Evolutionary conservation across 331 rosid genomes (phyloP).

Genomic region (Quercus phellos): DNA sequence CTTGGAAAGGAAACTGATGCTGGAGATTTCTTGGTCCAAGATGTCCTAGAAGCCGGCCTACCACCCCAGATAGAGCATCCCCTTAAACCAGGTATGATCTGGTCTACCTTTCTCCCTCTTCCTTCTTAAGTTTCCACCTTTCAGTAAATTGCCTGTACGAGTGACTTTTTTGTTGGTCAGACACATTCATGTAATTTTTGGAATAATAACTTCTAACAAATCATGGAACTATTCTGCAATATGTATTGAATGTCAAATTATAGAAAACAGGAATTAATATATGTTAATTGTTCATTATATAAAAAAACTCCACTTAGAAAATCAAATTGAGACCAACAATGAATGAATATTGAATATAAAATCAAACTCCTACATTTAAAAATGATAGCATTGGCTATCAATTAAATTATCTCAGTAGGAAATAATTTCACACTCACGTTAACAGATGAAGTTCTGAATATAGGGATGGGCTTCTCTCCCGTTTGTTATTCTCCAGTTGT

Average conservation of each 20-base stretch:
- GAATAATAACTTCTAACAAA: neutral
- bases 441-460: neutral
- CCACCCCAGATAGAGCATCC: slow-evolving; percentile 80
- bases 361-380: neutral
- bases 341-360: neutral
- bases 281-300: neutral
- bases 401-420: neutral
- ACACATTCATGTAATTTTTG: neutral
- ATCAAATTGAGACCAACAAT: neutral
- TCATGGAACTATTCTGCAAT: neutral
- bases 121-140: slow-evolving; percentile 16
- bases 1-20: slow-evolving; percentile 68
- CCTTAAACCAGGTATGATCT: slow-evolving; percentile 52
- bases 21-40: slow-evolving; percentile 74
- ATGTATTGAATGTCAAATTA: neutral
- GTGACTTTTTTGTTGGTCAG: neutral
- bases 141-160: neutral
- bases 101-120: slow-evolving; percentile 10
- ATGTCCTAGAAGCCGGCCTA: slow-evolving; percentile 84
- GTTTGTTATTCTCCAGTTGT: too few relatives aligned
- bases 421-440: neutral
- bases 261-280: neutral
- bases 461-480: neutral
- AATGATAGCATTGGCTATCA: neutral
- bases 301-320: neutral